Percentiles rank a stretch among this genome's conserved stretches.
Evolutionary conservation across 768 basidiomycete genomes (phyloP).

Genomic region (Kwoniella shandongensis): DNA sequence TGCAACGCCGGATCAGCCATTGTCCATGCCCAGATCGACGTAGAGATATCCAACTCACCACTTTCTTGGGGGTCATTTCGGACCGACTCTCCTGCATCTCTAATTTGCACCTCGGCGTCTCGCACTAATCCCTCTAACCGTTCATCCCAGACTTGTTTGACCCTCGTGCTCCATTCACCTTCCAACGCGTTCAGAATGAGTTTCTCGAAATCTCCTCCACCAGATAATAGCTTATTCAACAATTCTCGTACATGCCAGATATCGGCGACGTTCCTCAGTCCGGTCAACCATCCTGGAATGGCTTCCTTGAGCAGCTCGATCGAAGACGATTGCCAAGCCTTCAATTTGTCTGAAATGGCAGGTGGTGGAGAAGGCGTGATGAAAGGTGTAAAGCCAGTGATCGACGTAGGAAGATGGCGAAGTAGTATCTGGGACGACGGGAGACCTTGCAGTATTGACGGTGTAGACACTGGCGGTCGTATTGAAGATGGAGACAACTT

Average conservation of each 20-base stretch:
- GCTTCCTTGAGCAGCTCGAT: slow-evolving; percentile 23
- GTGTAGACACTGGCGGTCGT: slow-evolving; percentile 67
- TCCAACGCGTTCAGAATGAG: slow-evolving; percentile 30
- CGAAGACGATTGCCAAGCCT: slow-evolving; percentile 25
- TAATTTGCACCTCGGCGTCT: slow-evolving; percentile 13
- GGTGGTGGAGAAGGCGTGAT: slow-evolving; percentile 68
- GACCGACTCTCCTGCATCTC: slow-evolving; percentile 14
- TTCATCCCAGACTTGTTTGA: slow-evolving; percentile 32
- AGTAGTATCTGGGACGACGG: slow-evolving; percentile 78
- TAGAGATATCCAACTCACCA: slow-evolving; percentile 9
- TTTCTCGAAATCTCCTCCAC: slow-evolving; percentile 22
- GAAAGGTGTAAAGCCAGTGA: slow-evolving; percentile 81
- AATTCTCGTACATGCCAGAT: slow-evolving; percentile 33
- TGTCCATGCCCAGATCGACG: neutral
- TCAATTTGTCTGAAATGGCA: slow-evolving; percentile 47
- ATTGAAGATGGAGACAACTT: slow-evolving; percentile 20
- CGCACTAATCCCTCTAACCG: slow-evolving; percentile 25
- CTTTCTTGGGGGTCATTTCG: slow-evolving; percentile 8
- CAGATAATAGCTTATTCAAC: slow-evolving; percentile 6
- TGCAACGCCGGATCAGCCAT: neutral
- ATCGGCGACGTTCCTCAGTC: slow-evolving; percentile 22
- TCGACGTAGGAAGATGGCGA: slow-evolving; percentile 67
- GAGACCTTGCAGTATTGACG: slow-evolving; percentile 65
- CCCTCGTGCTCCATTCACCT: slow-evolving; percentile 30
- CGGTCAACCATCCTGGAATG: slow-evolving; percentile 35